Evolutionary conservation across 768 basidiomycete genomes (phyloP), one percentile per base, ranked within the genome.

Genomic region (Coprinopsis sp.): DNA sequence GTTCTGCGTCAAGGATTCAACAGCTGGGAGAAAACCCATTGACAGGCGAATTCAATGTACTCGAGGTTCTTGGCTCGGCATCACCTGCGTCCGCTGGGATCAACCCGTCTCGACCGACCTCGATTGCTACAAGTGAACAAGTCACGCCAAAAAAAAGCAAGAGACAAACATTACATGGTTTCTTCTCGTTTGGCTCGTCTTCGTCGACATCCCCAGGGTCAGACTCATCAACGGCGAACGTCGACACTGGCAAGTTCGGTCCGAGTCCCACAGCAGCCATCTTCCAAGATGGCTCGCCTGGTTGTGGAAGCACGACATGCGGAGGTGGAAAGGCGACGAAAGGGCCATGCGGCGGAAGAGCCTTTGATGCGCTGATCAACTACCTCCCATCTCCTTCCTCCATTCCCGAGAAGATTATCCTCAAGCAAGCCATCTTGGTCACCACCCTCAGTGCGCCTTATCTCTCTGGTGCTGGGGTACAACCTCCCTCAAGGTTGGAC

Each of bases 351-450:
- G 30, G 16, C 21, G 47, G 50, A 29, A 58, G 63, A 29, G 54
- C 63, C 0, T 74, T 77, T 47, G 71, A 72, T 46, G 69, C 70
- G 7, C 52, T 77, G 13, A 47, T 77, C 50, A 72, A 71, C 37
- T 74, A 73, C 51, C 59, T 77, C n/a, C 70, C 73, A 0, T 28
- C 60, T 3, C 47, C 47, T 10, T 27, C 44, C 11, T 38, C 46
- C 2, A 38, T 70, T 1, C 61, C 66, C 0, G 74, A 77, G 30
- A 73, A 72, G 50, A 63, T 63, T 10, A 55, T 74, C 4, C 54
- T 75, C 4, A 74, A 74, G 44, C 64, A 71, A 47, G 64, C 70
- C 6, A 68, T 77, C 10, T 62, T 77, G 24, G 65, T 74, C 3
- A 72, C 68, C 1, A 71, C 73, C 12, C 61, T 74, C 34, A 39